phyloP scores from a whole-genome alignment of 148 eudicot species.

The Fagopyrum homotropicum region DNA sequence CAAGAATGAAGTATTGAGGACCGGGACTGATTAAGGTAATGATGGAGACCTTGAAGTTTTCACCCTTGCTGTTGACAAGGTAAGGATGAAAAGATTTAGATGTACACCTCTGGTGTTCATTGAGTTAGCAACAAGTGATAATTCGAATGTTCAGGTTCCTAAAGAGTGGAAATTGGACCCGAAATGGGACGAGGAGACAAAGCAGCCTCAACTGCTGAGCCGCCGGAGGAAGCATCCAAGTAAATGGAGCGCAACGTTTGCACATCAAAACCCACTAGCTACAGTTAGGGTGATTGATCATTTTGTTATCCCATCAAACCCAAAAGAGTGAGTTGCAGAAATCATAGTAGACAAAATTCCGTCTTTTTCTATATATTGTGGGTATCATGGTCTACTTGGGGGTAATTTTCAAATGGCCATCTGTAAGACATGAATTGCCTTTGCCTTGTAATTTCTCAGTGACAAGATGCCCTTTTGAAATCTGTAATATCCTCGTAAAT shows the following conservation, averaged over 20 bases:
- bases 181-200: conserved; percentile 69
- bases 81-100: conserved; percentile 17
- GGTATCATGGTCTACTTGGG: too few species aligned
- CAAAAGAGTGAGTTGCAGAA: conserved; percentile 14
- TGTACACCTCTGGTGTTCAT: not conserved
- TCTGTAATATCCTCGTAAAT: not conserved
- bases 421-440: too few species aligned
- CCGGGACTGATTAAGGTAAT: too few species aligned
- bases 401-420: too few species aligned
- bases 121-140: not conserved
- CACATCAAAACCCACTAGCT: conserved; percentile 51
- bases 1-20: too few species aligned
- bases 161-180: conserved; percentile 92
- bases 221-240: conserved; percentile 58
- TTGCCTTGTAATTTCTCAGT: not conserved
- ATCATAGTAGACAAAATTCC: not conserved
- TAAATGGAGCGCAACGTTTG: conserved; percentile 61
- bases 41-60: conserved; percentile 84
- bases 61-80: conserved; percentile 99
- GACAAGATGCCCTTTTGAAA: not conserved
- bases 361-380: too few species aligned
- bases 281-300: conserved; percentile 68
- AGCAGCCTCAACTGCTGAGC: conserved; percentile 32
- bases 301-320: conserved; percentile 38
- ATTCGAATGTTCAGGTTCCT: conserved; percentile 53